Evolutionary conservation across 345 rosid genomes (phyloP).

Genomic region (Citrus australasica): DNA sequence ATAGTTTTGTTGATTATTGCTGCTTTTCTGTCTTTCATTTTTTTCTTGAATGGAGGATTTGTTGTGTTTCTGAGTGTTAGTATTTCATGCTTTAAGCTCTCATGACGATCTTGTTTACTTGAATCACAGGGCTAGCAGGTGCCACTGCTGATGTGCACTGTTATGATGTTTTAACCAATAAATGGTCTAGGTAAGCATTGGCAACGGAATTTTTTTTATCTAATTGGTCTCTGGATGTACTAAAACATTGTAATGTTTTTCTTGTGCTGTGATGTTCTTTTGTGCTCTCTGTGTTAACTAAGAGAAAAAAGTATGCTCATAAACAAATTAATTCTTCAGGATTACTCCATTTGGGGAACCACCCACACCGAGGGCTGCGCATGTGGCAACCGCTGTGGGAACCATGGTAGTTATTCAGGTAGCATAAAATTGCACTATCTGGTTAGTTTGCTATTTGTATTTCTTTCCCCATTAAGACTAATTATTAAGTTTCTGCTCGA

Average conservation of each 20-base stretch:
- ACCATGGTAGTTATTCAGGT: slow-evolving; percentile 99
- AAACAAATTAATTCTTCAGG: slow-evolving; percentile 35
- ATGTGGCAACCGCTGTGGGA: slow-evolving; percentile 98
- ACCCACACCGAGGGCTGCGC: slow-evolving; percentile 99
- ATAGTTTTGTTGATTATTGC: not conserved
- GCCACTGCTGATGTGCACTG: slow-evolving; percentile 99
- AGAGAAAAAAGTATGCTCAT: not conserved
- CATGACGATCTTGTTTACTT: slow-evolving; percentile 19
- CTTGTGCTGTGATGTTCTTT: not conserved
- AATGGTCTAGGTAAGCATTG: slow-evolving; percentile 85
- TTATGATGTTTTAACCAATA: slow-evolving; percentile 87
- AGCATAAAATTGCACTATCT: slow-evolving; percentile 8
- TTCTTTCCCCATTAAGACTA: not conserved
- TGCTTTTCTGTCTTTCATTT: not conserved
- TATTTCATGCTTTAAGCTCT: not conserved
- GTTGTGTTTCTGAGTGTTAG: not conserved
- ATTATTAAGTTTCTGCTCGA: slow-evolving; percentile 5
- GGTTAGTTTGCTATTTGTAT: slow-evolving; percentile 3
- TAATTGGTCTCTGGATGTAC: not conserved
- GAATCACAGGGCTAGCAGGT: slow-evolving; percentile 84
- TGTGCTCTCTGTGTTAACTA: not conserved
- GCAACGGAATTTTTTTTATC: not conserved
- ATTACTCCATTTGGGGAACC: slow-evolving; percentile 91
- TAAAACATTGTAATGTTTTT: not conserved
- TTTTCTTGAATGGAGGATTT: not conserved